Percentiles rank a stretch among this genome's conserved stretches.
Evolutionary conservation across 2,329 filamentous ascomycete genomes (phyloP).

Genomic region (Didymella sp.): DNA sequence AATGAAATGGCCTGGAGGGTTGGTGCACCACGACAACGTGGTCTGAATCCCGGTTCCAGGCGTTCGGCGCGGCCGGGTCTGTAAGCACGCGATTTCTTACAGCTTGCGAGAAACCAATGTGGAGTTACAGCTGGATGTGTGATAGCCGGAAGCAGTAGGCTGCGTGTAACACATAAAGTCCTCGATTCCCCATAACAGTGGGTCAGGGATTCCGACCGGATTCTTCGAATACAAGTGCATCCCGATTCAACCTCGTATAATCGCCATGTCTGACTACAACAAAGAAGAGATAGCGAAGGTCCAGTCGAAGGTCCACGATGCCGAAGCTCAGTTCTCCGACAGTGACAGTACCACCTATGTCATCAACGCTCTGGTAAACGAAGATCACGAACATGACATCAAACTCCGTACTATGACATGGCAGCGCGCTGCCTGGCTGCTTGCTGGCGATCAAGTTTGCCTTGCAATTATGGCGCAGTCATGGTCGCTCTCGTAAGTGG

Average conservation of each 20-base stretch:
- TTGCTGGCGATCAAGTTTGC: conserved; percentile 95
- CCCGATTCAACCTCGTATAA: neutral
- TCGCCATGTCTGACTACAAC: conserved; percentile 13
- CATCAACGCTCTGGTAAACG: conserved; percentile 24
- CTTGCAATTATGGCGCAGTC: conserved; percentile 93
- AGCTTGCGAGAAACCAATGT: conserved; percentile 1
- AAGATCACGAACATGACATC: conserved; percentile 59
- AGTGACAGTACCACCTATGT: conserved; percentile 20
- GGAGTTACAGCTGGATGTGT: neutral
- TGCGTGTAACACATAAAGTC: neutral
- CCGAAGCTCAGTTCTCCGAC: conserved; percentile 23
- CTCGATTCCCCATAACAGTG: neutral
- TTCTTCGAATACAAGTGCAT: neutral
- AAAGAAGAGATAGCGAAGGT: conserved; percentile 4
- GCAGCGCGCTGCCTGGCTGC: conserved; percentile 78
- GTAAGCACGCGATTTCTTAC: conserved; percentile 19
- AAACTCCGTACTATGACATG: conserved; percentile 56
- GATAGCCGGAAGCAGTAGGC: neutral
- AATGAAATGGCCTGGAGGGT: conserved; percentile 3
- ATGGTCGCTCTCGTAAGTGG: conserved; percentile 76
- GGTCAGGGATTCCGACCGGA: neutral
- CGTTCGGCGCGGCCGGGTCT: conserved; percentile 18
- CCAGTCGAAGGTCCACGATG: conserved; percentile 19
- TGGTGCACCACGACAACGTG: neutral
- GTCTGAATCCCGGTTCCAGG: conserved; percentile 5